These are phyloP conservation scores for Spergularia bocconei DNA, from an alignment of 148 eudicot species.

Conservation along the genomic window DNA sequence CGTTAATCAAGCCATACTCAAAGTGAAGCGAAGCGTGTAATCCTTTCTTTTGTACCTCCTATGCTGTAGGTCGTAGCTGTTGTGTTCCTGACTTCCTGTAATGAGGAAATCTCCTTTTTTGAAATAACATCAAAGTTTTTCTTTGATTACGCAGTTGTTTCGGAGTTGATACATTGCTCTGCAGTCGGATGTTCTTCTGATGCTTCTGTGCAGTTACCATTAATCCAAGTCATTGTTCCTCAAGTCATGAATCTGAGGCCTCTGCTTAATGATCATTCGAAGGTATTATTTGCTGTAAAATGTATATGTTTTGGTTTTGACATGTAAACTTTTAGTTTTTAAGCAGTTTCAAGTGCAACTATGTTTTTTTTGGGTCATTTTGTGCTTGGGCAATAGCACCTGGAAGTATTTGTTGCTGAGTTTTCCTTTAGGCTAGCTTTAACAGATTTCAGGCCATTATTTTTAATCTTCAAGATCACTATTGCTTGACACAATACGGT, in stretches of 20 bases:
- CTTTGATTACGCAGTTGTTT: slow-evolving; percentile 60
- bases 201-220: slow-evolving; percentile 67
- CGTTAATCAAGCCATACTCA: background rate
- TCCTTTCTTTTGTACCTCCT: no score
- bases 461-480: background rate
- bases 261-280: slow-evolving; percentile 76
- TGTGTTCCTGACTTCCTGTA: background rate
- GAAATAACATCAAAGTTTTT: background rate
- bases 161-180: slow-evolving; percentile 90
- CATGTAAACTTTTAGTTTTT: background rate
- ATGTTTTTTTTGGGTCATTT: no score
- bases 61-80: background rate
- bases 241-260: slow-evolving; percentile 81
- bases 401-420: background rate
- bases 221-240: slow-evolving; percentile 90
- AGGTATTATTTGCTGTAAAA: slow-evolving; percentile 45
- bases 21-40: background rate
- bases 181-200: slow-evolving; percentile 64
- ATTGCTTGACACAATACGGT: background rate
- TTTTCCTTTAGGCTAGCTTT: no score
- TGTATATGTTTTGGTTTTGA: background rate
- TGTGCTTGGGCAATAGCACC: background rate
- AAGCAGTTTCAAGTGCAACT: no score
- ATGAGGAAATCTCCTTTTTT: background rate
- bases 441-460: background rate